phyloP scores from a whole-genome alignment of 495 filamentous ascomycete species.

The Penicillium salamii region DNA sequence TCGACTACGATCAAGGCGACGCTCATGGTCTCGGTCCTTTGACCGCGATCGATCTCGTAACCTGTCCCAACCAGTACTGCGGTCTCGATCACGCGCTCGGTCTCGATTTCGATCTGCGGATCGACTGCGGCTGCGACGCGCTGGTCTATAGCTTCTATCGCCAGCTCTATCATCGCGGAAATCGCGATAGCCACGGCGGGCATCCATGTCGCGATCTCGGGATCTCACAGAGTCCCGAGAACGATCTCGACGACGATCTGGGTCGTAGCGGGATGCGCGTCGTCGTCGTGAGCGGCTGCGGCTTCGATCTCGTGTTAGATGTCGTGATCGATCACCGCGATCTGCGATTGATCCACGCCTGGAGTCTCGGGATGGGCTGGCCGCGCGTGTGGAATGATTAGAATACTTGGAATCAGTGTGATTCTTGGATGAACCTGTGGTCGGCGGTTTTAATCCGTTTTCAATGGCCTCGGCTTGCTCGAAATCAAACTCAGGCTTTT shows the following conservation, averaged over 20 bases:
- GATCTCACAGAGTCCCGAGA: slow-evolving; percentile 37
- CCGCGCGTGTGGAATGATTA: slow-evolving; percentile 26
- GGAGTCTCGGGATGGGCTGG: slow-evolving; percentile 27
- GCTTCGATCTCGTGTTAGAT: slow-evolving; percentile 28
- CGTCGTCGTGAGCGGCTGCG: slow-evolving; percentile 33
- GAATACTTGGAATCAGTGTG: slow-evolving; percentile 29
- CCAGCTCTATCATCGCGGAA: slow-evolving; percentile 31
- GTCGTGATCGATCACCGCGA: slow-evolving; percentile 25
- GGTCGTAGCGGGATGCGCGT: slow-evolving; percentile 31
- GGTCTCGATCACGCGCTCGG: slow-evolving; percentile 35
- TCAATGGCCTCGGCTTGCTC: slow-evolving; percentile 50
- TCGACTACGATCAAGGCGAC: slow-evolving; percentile 27
- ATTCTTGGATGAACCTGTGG: slow-evolving; percentile 19
- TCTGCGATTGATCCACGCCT: slow-evolving; percentile 32
- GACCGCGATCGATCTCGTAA: slow-evolving; percentile 38
- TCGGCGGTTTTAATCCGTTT: slow-evolving; percentile 38
- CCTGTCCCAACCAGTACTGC: slow-evolving; percentile 32
- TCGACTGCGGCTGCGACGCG: slow-evolving; percentile 39
- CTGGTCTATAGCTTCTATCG: slow-evolving; percentile 37
- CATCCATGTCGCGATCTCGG: slow-evolving; percentile 37
- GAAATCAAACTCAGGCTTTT: slow-evolving; percentile 58
- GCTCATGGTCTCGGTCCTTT: slow-evolving; percentile 26
- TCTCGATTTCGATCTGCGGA: slow-evolving; percentile 28
- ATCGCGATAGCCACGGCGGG: slow-evolving; percentile 32
- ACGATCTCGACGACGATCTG: slow-evolving; percentile 29